Base-by-base conservation (phyloP, 768 basidiomycete species). In the Amanita exitialis region DNA sequence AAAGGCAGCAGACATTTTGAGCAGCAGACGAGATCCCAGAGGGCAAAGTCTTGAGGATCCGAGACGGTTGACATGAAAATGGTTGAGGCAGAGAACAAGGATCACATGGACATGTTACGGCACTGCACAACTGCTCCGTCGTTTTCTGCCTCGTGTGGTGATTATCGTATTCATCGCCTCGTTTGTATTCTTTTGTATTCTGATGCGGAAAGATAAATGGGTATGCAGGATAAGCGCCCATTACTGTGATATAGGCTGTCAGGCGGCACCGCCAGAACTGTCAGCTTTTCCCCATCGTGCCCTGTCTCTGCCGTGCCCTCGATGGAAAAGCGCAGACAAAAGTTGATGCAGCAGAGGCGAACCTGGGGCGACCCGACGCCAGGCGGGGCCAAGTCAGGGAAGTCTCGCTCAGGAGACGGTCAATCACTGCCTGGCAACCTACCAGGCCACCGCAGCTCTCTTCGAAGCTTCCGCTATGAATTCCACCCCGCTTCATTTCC, bases 11-110 rank as follows among this genome's bases (percentile, higher is more conserved):
- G 80, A 57, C 90, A 92, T 59, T 76, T 71, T 0, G 77, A 69
- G 58, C 90, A 92, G 49, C 67, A 65, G 5, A 89, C 82, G 54
- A 86, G 89, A 41, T 89, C 83, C 89, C 90, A 92, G 62, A 88
- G 85, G 56, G 84, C 81, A 51, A 78, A 72, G 10, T 75, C 73
- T 15, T 61, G 58, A 1, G 64, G 32, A 47, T 64, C 64, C 20
- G 76, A 76, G 73, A 75, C 73, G 44, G 53, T 35, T 20, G 76
- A 76, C 75, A 76, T 75, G 47, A 36, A 20, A 25, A 30, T n/a
- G n/a, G n/a, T n/a, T n/a, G n/a, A n/a, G n/a, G 20, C 8, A 27
- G 25, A 32, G 15, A 21, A n/a, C 25, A 16, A 32, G 12, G 32
- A 32, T 12, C 32, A 32, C 32, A 32, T 32, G 32, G 32, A 13